Evolutionary conservation across 208 protist genomes (phyloP), one percentile per base, ranked within the genome.

Genomic region (Trypanosoma theileri): DNA sequence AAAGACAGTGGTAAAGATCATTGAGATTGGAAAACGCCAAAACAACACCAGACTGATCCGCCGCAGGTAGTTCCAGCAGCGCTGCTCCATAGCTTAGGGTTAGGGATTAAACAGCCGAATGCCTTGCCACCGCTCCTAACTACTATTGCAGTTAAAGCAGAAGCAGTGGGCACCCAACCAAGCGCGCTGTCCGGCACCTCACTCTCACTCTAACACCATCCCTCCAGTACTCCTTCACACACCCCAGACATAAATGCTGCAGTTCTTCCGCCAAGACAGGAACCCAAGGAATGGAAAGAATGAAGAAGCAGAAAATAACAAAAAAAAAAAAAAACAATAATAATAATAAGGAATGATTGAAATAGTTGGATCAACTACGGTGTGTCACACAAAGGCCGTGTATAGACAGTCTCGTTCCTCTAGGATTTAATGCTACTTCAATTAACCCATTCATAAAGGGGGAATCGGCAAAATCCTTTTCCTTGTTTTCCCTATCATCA

Each of bases 71-170:
- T 64, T 26, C 66, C 67, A 65, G 35, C 59, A 53, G 41, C 59
- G 59, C 67, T 72, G 17, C 67, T 45, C 17, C 21, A 45, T n/a
- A 19, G 21, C 31, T 58, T 60, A 72, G 67, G 67, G 67, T 72
- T 72, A 72, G 67, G 67, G 67, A 60, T 51, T 35, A 41, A 11
- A 53, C 31, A 66, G 51, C 50, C 58, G 65, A 41, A 46, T 28
- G 22, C 17, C 28, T 35, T 35, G 28, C 28, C 28, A 35, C 28
- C 28, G 28, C 28, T 35, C 4, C 6, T 35, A 35, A 35, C 28
- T 35, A 35, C 28, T 35, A 35, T 35, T 35, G 28, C 28, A 35
- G 28, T 35, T 35, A 35, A 14, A 48, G 44, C 10, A 48, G 16
- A 9, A 44, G 24, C 16, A 40, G 45, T 12, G 51, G 26, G 48